A percentile compares a stretch with the other conserved stretches of the same genome.
phyloP scores from a whole-genome alignment of 2,329 filamentous ascomycete genomes.

The Colletotrichum nymphaeae region DNA sequence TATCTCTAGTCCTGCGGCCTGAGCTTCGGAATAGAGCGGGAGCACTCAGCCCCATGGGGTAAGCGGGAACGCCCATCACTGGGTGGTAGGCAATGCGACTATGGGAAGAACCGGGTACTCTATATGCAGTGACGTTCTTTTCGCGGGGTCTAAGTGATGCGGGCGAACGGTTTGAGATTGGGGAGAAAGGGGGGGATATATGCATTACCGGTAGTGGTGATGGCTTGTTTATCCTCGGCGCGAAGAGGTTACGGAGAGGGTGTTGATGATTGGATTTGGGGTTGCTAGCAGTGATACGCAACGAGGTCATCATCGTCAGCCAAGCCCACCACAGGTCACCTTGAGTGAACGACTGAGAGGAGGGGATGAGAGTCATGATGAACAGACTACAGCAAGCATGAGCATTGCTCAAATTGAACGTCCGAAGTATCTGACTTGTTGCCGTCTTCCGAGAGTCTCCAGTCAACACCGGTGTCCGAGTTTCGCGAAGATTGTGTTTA shows the following conservation, averaged over 20 bases:
- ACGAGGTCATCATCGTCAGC: background rate
- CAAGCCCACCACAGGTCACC: background rate
- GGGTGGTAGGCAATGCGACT: conserved; percentile 8
- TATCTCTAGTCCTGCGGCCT: conserved; percentile 15
- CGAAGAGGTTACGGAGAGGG: too few relatives aligned
- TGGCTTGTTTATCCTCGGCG: background rate
- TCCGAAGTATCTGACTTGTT: background rate
- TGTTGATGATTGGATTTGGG: background rate
- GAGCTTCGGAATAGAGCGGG: conserved; percentile 31
- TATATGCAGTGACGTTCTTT: conserved; percentile 17
- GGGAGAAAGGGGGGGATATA: background rate
- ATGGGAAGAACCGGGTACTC: conserved; percentile 28
- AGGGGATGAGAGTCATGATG: background rate
- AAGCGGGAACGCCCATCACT: conserved; percentile 28
- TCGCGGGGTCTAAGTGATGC: background rate
- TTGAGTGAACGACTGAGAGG: background rate
- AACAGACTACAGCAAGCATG: background rate
- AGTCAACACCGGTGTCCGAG: background rate
- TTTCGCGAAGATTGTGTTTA: background rate
- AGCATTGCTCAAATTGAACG: too few relatives aligned
- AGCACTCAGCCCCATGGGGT: conserved; percentile 30
- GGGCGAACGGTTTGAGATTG: background rate
- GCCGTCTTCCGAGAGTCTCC: background rate
- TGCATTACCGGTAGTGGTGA: background rate
- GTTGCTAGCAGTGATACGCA: background rate